A percentile compares a stretch with the other conserved stretches of the same genome.
Conservation (phyloP, 73 alveolate species). For the Paramecium bursaria region DNA sequence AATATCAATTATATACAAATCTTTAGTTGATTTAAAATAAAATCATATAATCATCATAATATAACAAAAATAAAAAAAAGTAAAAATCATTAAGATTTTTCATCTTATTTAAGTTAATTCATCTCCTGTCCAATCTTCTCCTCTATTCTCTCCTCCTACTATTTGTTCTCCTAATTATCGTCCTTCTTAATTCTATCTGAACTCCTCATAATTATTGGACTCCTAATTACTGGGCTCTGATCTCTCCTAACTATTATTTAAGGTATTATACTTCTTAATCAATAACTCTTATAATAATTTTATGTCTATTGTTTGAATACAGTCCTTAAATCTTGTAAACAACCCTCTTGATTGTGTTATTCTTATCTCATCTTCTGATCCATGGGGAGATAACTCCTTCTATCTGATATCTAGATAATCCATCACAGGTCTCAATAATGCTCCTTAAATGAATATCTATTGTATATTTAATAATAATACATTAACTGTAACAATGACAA, state of each 20-base stretch:
- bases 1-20: too few species aligned
- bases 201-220: too few species aligned
- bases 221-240: too few species aligned
- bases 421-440: conserved; percentile 18
- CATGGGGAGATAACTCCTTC: background rate
- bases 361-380: background rate
- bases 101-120: too few species aligned
- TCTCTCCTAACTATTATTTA: conserved; percentile 16
- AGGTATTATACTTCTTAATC: conserved; percentile 1
- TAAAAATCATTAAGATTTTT: too few species aligned
- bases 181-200: too few species aligned
- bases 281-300: conserved; percentile 11
- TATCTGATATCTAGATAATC: conserved; percentile 9
- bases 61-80: too few species aligned
- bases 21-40: too few species aligned
- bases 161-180: too few species aligned
- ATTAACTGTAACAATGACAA: conserved; percentile 65
- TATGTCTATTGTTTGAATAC: conserved; percentile 13
- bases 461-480: conserved; percentile 27
- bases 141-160: too few species aligned
- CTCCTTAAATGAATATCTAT: conserved; percentile 52
- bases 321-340: conserved; percentile 14
- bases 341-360: conserved; percentile 15
- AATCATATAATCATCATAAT: too few species aligned
- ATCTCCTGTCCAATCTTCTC: too few species aligned